A percentile compares a stretch with the other conserved stretches of the same genome.
These are phyloP conservation scores for Galium porrigens DNA, from an alignment of 305 asterid species.

Conservation along the genomic window DNA sequence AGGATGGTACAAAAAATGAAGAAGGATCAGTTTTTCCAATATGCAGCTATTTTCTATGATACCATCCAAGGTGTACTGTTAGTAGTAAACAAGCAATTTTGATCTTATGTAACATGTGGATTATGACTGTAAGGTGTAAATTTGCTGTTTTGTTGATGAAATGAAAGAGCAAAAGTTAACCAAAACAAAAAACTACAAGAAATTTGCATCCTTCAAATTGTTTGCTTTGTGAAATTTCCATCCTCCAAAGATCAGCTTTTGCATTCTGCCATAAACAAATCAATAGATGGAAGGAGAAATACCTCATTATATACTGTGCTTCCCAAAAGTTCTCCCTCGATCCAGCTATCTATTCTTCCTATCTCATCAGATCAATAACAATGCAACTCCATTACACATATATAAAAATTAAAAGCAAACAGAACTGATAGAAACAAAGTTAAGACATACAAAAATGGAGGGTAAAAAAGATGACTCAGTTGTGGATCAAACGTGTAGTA, in stretches of 20 bases:
- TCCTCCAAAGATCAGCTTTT: background rate
- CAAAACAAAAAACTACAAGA: background rate
- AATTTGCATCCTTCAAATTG: background rate
- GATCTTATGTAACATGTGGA: background rate
- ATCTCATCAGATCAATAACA: background rate
- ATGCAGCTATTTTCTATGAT: background rate
- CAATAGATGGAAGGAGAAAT: background rate
- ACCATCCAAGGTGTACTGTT: too few species aligned
- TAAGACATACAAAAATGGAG: background rate
- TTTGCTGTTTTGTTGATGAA: background rate
- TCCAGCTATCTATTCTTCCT: background rate
- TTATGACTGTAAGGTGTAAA: background rate
- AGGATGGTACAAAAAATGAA: background rate
- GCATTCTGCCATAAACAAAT: background rate
- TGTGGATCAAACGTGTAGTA: background rate
- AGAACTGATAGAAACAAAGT: background rate
- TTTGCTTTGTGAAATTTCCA: background rate
- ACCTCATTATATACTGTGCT: too few species aligned
- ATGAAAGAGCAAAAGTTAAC: background rate
- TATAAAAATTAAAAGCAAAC: background rate
- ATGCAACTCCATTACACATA: background rate
- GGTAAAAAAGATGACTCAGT: background rate
- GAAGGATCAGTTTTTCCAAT: background rate
- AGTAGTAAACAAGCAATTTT: background rate
- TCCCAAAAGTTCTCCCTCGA: too few species aligned